Percentiles rank a stretch among this genome's conserved stretches.
These are phyloP conservation scores for Eucalyptus globulus DNA, from an alignment of 345 rosid species.

Conservation along the genomic window DNA sequence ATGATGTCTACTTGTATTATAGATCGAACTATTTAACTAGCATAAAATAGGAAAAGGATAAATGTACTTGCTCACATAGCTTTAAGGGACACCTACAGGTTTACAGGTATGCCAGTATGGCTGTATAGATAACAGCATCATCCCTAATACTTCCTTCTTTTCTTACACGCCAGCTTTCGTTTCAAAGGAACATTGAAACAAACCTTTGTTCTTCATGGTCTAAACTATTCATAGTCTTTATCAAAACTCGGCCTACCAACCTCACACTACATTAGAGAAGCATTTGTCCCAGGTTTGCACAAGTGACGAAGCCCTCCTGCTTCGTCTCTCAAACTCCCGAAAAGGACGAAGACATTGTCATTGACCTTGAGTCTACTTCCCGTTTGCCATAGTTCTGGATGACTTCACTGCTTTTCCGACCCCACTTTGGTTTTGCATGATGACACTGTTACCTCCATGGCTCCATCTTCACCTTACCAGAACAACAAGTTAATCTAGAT, in stretches of 20 bases:
- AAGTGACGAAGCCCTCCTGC: not conserved
- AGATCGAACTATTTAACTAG: not conserved
- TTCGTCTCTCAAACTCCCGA: accelerated
- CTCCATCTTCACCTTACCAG: not conserved
- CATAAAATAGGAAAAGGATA: not conserved
- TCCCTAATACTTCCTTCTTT: not conserved
- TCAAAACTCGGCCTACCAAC: not conserved
- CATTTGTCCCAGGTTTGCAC: not conserved
- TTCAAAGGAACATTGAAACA: not conserved
- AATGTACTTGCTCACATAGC: not conserved
- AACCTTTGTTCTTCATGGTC: not conserved
- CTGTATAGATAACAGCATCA: not conserved
- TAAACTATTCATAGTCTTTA: not conserved
- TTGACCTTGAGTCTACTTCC: not conserved
- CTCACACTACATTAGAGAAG: not conserved
- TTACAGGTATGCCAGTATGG: not conserved
- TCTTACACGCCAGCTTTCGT: not conserved
- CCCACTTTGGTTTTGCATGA: not conserved
- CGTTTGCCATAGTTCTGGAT: not conserved
- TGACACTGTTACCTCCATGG: not conserved
- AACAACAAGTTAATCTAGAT: not conserved
- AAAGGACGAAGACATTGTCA: not conserved
- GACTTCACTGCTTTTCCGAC: not conserved
- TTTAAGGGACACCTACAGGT: not conserved
- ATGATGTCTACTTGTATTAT: not conserved